A percentile compares a stretch with the other conserved stretches of the same genome.
phyloP scores from a whole-genome alignment of 139 green algal genomes.

The Pleodorina starrii region DNA sequence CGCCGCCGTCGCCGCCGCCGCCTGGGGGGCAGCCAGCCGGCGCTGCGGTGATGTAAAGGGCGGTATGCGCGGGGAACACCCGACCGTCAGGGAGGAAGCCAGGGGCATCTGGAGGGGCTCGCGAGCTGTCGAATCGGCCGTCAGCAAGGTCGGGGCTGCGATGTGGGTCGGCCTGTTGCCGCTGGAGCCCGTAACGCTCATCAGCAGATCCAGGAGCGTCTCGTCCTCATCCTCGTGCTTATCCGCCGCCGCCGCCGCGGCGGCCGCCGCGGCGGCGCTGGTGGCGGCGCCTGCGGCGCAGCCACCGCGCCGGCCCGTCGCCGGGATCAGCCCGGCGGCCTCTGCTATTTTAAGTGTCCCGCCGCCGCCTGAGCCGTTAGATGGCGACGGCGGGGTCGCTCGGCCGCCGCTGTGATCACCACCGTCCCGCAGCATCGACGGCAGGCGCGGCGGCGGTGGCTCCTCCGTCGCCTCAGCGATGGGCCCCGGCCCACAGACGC shows the following conservation, averaged over 20 bases:
- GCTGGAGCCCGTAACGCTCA: neutral
- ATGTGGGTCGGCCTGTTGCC: no score
- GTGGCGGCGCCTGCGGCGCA: no score
- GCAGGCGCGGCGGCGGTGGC: neutral
- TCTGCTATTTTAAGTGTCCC: neutral
- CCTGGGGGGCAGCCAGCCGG: no score
- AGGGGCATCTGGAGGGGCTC: neutral
- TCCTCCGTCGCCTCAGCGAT: neutral
- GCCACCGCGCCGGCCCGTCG: neutral
- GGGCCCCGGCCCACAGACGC: neutral
- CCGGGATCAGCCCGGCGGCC: neutral
- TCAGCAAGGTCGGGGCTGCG: no score
- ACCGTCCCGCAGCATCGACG: neutral
- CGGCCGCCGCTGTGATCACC: neutral
- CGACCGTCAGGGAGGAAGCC: neutral
- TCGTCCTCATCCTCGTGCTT: constrained; percentile 3
- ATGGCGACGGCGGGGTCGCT: no score
- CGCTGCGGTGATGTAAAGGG: neutral
- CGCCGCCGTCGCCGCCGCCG: no score
- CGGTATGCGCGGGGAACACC: neutral
- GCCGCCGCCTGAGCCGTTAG: neutral
- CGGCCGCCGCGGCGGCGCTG: neutral
- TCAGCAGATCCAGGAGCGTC: neutral
- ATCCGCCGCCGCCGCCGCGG: neutral
- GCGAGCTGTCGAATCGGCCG: no score